Base-by-base conservation (phyloP, 164 flowering plant species). In the Nymphaea colorata region DNA sequence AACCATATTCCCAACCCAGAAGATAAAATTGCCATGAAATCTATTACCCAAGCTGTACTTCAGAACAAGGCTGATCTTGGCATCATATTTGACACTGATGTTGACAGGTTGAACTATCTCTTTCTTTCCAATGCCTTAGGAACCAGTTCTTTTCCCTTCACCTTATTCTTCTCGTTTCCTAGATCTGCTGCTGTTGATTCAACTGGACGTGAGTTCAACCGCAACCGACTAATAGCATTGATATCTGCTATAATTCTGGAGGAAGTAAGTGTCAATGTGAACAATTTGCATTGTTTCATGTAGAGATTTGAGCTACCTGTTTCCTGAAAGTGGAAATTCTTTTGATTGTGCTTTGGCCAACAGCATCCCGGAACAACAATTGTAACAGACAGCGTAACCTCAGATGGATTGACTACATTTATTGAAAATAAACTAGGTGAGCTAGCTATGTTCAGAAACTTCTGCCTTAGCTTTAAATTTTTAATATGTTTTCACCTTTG, bases 181-280 rank as follows among this genome's bases (percentile, higher is more conserved):
- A 94, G 99, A 82, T 91, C 99, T 84, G 99, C 99, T 77, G 98
- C 98, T 71, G 99, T 91, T 76, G 99, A 94, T 82, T 91, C 93
- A 51, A 67, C 82, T 70, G 99, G 99, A 43, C 85, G 81, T 61
- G 98, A 90, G 77, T 75, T 94, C 65, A 94, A 94, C 76, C 83
- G 98, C 64, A 94, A 91, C 75, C 90, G 96, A 15, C 68, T 94
- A 68, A 94, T 94, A 77, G 99, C 99, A 68, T 82, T 94, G 70
- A 84, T 90, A 88, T 83, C 98, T 69, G 96, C 99, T 64, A 90
- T 94, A 74, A 87, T 94, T 73, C 86, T 94, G 66, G 99, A 91
- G 79, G 89, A 91, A 75, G 99, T 91, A 79, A 68, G 82, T 12
- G 55, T 47, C 4, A 7, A 7, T 6, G 12, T 47, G 55, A 47